A percentile compares a stretch with the other conserved stretches of the same genome.
These are phyloP conservation scores for Alternaria sp. DNA, from an alignment of 2,329 filamentous ascomycete species.

Conservation along the genomic window DNA sequence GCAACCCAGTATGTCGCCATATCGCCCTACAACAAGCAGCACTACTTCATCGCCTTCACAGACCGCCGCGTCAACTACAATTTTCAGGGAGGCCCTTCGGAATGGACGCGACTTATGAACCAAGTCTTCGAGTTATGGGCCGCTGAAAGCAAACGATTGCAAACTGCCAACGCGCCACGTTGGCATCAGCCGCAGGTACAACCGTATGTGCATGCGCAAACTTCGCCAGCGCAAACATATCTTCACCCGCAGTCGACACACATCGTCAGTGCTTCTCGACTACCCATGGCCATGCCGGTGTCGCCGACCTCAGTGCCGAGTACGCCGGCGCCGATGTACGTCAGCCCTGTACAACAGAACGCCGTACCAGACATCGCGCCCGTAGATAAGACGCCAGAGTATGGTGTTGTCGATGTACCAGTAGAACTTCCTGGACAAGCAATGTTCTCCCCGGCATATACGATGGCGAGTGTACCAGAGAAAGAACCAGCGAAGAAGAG, in stretches of 20 bases:
- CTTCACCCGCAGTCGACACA: constrained; percentile 11
- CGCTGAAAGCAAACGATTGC: constrained; percentile 26
- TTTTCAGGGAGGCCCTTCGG: constrained; percentile 37
- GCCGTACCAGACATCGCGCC: constrained; percentile 11
- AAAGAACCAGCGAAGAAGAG: constrained; percentile 27
- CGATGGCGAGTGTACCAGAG: constrained; percentile 2
- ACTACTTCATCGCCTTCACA: constrained; percentile 43
- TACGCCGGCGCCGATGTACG: constrained; percentile 13
- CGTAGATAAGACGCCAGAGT: constrained; percentile 13
- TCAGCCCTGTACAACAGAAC: constrained; percentile 14
- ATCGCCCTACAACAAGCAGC: constrained; percentile 40
- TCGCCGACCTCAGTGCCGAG: constrained; percentile 26
- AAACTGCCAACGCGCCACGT: constrained; percentile 6
- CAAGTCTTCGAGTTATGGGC: constrained; percentile 41
- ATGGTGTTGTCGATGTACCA: constrained; percentile 24
- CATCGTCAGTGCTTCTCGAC: constrained; percentile 3
- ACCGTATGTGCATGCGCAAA: constrained; percentile 8
- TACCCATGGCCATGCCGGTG: not conserved
- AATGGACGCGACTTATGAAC: constrained; percentile 45
- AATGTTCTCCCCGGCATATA: constrained; percentile 13
- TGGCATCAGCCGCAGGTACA: constrained; percentile 5
- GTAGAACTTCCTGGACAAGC: constrained; percentile 23
- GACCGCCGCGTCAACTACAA: constrained; percentile 44
- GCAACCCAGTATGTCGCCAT: constrained; percentile 40
- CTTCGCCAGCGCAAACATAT: constrained; percentile 12